Evolutionary conservation across 768 basidiomycete species (phyloP), one percentile per base, ranked within the genome.

Genomic region (Kwoniella newhampshirensis): DNA sequence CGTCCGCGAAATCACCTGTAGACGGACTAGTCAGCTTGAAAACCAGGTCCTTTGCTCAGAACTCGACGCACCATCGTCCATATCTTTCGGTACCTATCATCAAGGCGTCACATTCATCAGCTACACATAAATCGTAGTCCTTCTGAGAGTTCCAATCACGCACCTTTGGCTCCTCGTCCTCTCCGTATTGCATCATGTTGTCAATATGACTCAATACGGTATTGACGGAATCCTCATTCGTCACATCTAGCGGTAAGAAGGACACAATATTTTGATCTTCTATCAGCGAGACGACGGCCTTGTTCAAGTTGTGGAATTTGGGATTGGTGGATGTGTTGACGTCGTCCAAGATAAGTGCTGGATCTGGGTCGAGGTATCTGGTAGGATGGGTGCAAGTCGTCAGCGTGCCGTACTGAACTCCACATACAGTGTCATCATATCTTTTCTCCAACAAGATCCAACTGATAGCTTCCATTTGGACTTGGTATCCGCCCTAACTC

Each of bases 191-290:
- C 86, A 99, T 92, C 56, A 91, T 88, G 68, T 91, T 94, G 79
- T 99, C 96, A 51, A 99, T 88, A 75, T 99, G 92, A 74, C 91
- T 92, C 57, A 99, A 81, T 9, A 97, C 86, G 1, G 84, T 86
- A 70, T 90, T 89, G 50, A 99, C 81, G 0, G 91, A 93, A 67
- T 96, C 91, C 46, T 91, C 83, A 60, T 85, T 84, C 15, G 91
- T 86, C 30, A 98, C 84, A 78, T 99, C 91, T 37, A 99, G 82
- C 2, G 96, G 93, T 35, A 99, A 78, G 80, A 99, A 99, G 1
- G 91, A 92, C 20, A 99, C 96, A 37, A 99, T 83, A 26, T 94
- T 96, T 75, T 98, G 92, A 76, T 98, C 96, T 75, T 97, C 92
- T 75, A 99, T 98, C 66, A 99, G 80, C 68, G 92, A 89, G 0